Base-by-base conservation (phyloP, 192 early-diverging fungal genomes). In the Coemansia furcata region DNA sequence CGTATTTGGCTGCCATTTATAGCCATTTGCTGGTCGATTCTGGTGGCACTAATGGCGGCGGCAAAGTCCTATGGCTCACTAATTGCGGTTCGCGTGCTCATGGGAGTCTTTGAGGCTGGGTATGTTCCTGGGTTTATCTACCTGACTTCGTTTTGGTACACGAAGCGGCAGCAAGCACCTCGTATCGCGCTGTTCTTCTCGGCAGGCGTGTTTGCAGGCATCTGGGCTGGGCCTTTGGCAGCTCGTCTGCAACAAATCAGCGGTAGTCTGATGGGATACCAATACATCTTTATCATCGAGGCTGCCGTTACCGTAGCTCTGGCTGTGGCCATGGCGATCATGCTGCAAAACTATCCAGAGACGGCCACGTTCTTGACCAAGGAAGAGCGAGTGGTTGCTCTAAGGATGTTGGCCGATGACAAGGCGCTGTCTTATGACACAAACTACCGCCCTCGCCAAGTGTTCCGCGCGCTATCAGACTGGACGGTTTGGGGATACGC, bases 91-190 rank as follows among this genome's bases (percentile, higher is more conserved):
- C 74, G 83, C 23, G 66, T 84, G 15, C 54, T 84, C 19, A 35
- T 84, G 71, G 83, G 83, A 9, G 52, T 66, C 1, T 80, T 81
- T 60, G 74, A 84, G 64, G 89, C 90, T 35, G 92, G 92, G 0
- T 91, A 89, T 62, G 85, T 91, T 29, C 92, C 92, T 3, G 92
- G 91, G 26, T 85, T 91, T 35, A 69, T 90, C 58, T 86, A 81
- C 62, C 68, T 82, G 39, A 70, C 78, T 11, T 79, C 82, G 21
- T 83, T 87, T 59, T 87, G 86, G 86, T 87, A 85, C 77, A 70
- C 71, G 1, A 60, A 63, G 40, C 49, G 72, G 46, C 80, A 87
- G 62, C 75, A 75, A 46, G 79, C 69, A 2, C 74, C 73, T 0
- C 68, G 85, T 3, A 76, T 86, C 6, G 70, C 77, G 32, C 50